A percentile compares a stretch with the other conserved stretches of the same genome.
These are phyloP conservation scores for Colletotrichum godetiae DNA, from an alignment of 2,329 filamentous ascomycete species.

Conservation along the genomic window DNA sequence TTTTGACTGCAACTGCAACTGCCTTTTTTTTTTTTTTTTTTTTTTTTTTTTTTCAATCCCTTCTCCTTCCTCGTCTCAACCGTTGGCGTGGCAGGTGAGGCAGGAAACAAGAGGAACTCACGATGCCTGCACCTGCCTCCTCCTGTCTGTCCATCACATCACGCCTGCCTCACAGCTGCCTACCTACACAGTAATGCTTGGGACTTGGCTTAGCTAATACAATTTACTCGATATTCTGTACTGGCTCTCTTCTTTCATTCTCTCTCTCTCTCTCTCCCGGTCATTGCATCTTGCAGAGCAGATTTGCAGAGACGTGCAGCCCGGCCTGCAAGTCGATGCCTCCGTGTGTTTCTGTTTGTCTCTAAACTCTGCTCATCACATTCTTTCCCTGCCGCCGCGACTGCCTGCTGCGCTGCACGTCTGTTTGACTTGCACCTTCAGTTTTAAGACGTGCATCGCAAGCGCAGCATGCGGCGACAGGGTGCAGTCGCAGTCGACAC, in stretches of 20 bases:
- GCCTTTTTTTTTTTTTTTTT: not conserved
- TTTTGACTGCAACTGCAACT: conserved; percentile 19
- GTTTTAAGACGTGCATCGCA: conserved; percentile 28
- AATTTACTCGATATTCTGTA: not conserved
- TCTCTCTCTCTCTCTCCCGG: not conserved
- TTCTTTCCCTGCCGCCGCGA: conserved; percentile 2
- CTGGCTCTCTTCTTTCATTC: conserved; percentile 1
- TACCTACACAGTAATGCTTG: not conserved
- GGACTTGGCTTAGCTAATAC: not conserved
- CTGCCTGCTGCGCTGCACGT: conserved; percentile 22
- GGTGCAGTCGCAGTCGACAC: conserved; percentile 1
- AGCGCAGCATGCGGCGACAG: conserved; percentile 30
- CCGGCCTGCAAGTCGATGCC: not conserved
- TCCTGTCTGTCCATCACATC: not conserved
- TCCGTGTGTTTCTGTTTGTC: conserved; percentile 28
- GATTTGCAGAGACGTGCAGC: not conserved
- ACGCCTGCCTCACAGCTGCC: not conserved
- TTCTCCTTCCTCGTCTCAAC: not conserved
- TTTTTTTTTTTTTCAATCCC: not conserved
- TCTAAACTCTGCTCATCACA: conserved; percentile 17
- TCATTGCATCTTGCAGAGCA: not conserved
- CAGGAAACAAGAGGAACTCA: conserved; percentile 21
- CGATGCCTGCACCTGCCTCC: conserved; percentile 18
- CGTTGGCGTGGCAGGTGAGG: not conserved
- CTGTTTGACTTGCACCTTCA: conserved; percentile 32